phyloP scores from a whole-genome alignment of 345 rosid genomes.

The Citrus medica region DNA sequence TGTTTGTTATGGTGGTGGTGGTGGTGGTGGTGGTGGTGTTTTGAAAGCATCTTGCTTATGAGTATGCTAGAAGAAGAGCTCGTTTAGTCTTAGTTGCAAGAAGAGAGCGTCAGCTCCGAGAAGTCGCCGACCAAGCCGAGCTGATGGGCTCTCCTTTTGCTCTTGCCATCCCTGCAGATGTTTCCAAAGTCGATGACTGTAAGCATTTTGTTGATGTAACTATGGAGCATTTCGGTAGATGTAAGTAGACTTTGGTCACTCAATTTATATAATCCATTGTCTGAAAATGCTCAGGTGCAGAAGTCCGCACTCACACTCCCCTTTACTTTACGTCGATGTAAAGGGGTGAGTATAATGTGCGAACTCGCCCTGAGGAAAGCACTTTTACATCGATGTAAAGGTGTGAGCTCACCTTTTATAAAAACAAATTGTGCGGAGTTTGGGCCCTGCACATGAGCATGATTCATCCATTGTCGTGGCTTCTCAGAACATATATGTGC shows the following conservation, averaged over 20 bases:
- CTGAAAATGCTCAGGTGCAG: no score
- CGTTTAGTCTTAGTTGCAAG: constrained; percentile 54
- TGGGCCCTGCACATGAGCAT: no score
- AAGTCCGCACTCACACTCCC: no score
- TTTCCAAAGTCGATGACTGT: constrained; percentile 50
- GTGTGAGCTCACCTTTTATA: no score
- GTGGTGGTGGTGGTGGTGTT: not conserved
- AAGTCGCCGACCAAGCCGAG: constrained; percentile 37
- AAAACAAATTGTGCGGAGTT: no score
- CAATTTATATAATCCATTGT: no score
- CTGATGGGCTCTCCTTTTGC: constrained; percentile 47
- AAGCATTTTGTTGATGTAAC: constrained; percentile 39
- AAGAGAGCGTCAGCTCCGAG: constrained; percentile 37
- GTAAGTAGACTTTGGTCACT: constrained; percentile 25
- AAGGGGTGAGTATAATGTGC: no score
- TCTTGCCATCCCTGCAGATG: constrained; percentile 45
- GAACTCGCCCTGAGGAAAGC: no score
- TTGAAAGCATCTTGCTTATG: constrained; percentile 47
- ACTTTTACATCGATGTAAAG: no score
- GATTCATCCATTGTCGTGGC: not conserved
- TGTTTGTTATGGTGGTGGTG: not conserved
- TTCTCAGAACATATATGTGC: no score
- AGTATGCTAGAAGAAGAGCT: constrained; percentile 60
- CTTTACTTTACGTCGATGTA: no score
- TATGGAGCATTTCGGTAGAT: constrained; percentile 40